Evolutionary conservation across 2,329 filamentous ascomycete genomes (phyloP).

Genomic region (Colletotrichum nymphaeae): DNA sequence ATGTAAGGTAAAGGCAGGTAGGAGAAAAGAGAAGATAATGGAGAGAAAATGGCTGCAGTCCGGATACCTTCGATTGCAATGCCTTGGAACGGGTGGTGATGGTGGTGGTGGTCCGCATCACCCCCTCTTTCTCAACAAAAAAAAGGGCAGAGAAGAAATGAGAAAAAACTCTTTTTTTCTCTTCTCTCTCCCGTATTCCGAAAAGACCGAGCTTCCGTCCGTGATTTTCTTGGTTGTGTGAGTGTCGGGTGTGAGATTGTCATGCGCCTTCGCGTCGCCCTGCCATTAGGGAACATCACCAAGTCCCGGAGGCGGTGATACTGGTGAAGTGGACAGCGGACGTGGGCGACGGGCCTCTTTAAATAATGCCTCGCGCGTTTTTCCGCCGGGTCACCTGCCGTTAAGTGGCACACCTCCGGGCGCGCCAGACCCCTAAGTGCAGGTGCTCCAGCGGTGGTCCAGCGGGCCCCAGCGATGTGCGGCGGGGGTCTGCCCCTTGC

Average conservation of each 20-base stretch:
- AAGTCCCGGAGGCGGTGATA: conserved; percentile 2
- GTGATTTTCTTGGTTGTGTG: not conserved
- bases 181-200: not conserved
- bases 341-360: conserved; percentile 19
- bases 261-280: conserved; percentile 27
- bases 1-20: no score
- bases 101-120: not conserved
- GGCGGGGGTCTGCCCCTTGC: no score
- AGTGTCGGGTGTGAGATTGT: not conserved
- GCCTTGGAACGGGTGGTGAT: not conserved
- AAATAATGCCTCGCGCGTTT: conserved; percentile 28
- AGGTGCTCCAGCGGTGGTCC: conserved; percentile 33
- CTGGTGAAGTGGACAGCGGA: conserved; percentile 9
- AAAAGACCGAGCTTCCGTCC: not conserved
- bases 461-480: conserved; percentile 5
- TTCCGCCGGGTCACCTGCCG: conserved; percentile 21
- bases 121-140: not conserved
- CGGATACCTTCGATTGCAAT: not conserved
- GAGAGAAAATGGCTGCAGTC: not conserved
- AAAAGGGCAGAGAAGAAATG: not conserved
- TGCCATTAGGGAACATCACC: conserved; percentile 34
- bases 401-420: conserved; percentile 34
- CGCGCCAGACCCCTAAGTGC: conserved; percentile 38
- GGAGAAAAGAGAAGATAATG: not conserved
- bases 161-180: not conserved